These are phyloP conservation scores for Fusarium nanum DNA, from an alignment of 2,329 filamentous ascomycete species.

Conservation along the genomic window DNA sequence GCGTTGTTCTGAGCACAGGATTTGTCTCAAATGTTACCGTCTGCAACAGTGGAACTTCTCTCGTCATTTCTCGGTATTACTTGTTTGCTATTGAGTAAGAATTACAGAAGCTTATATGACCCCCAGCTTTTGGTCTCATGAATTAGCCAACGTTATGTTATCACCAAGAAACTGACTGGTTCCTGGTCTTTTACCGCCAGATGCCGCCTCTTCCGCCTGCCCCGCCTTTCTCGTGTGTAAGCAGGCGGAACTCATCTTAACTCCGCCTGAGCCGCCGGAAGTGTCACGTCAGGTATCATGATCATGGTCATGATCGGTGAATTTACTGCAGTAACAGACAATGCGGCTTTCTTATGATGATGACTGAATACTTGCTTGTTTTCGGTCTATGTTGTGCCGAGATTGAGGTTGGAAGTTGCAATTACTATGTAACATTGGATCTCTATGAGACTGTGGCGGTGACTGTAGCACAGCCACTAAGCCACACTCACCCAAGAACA, in stretches of 20 bases:
- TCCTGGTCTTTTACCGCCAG: constrained; percentile 7
- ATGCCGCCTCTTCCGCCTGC: constrained; percentile 27
- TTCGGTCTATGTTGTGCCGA: background rate
- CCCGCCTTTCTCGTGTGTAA: constrained; percentile 7
- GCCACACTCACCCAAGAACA: constrained; percentile 11
- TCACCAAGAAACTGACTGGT: background rate
- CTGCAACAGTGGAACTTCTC: background rate
- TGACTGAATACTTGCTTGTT: background rate
- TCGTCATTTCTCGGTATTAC: constrained; percentile 2
- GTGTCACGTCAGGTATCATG: background rate
- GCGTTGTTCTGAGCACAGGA: background rate
- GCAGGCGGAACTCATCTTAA: constrained; percentile 11
- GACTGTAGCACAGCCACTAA: background rate
- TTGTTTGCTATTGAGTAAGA: constrained; percentile 16
- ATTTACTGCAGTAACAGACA: background rate
- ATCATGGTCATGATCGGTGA: background rate
- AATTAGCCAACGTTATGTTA: background rate
- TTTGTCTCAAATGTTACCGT: constrained; percentile 2
- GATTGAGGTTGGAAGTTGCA: background rate
- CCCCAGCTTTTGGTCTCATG: constrained; percentile 14
- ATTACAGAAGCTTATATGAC: constrained; percentile 8
- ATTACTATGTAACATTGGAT: background rate
- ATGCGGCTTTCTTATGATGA: background rate
- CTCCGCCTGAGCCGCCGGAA: constrained; percentile 21
- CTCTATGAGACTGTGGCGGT: background rate